Conservation (phyloP, 1,139 yeast species). For the Magnusiomyces paraingens region DNA sequence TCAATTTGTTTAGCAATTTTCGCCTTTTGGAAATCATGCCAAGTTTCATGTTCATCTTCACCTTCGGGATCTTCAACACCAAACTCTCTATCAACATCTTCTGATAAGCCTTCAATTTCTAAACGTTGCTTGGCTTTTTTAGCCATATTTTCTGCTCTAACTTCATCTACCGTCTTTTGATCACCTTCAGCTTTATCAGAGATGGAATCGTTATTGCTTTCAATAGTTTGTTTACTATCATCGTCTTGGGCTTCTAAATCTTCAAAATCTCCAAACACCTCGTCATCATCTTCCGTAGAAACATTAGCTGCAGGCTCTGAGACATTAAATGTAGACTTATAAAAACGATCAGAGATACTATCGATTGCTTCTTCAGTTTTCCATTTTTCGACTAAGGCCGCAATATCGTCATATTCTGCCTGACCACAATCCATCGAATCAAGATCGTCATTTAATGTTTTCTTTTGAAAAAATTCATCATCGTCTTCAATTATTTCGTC, state of each 20-base stretch:
- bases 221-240: conserved; percentile 27
- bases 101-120: conserved; percentile 82
- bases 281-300: conserved; percentile 40
- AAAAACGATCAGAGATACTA: conserved; percentile 51
- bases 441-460: conserved; percentile 36
- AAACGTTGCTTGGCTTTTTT: conserved; percentile 81
- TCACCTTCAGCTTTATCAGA: conserved; percentile 56
- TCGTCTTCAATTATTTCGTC: conserved; percentile 40
- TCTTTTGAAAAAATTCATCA: conserved; percentile 62
- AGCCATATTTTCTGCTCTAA: conserved; percentile 71
- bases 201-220: conserved; percentile 38
- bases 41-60: conserved; percentile 71
- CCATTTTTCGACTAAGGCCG: conserved; percentile 40
- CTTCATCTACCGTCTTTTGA: conserved; percentile 37
- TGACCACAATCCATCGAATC: conserved; percentile 21
- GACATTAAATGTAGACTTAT: conserved; percentile 54
- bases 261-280: conserved; percentile 71
- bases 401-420: conserved; percentile 22
- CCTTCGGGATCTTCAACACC: conserved; percentile 72
- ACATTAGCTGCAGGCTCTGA: conserved; percentile 29
- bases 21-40: conserved; percentile 97
- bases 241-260: conserved; percentile 53
- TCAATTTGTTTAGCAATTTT: conserved; percentile 95
- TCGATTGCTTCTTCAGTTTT: conserved; percentile 35
- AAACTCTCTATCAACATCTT: conserved; percentile 58